phyloP scores from a whole-genome alignment of 306 rosid genomes.

The Dryas octopetala region DNA sequence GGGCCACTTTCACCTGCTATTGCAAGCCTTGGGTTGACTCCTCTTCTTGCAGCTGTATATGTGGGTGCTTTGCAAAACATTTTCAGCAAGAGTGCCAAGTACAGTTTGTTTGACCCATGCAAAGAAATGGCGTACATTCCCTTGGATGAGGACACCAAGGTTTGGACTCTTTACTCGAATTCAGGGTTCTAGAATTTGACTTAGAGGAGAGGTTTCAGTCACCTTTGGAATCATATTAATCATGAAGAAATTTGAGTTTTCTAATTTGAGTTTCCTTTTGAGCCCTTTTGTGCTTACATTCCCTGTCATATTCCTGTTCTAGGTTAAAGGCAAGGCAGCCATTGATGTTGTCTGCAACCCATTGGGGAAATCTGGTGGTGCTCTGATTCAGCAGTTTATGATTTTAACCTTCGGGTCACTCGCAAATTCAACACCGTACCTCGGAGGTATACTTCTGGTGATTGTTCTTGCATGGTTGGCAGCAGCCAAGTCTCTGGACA shows the following conservation, averaged over 20 bases:
- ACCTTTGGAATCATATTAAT: constrained; percentile 14
- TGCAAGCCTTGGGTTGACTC: constrained; percentile 76
- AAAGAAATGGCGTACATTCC: constrained; percentile 99
- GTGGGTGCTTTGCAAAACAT: constrained; percentile 99
- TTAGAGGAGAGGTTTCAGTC: neutral
- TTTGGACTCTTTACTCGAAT: constrained; percentile 30
- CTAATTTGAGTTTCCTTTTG: neutral
- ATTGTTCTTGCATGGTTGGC: constrained; percentile 84
- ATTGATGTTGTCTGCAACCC: constrained; percentile 99
- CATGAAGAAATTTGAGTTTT: neutral
- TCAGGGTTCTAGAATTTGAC: neutral
- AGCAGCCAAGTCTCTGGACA: constrained; percentile 86
- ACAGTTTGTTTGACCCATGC: constrained; percentile 97
- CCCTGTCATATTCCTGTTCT: constrained; percentile 27
- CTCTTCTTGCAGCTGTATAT: constrained; percentile 96
- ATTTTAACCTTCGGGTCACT: constrained; percentile 89
- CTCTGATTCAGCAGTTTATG: constrained; percentile 97
- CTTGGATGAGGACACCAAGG: constrained; percentile 97
- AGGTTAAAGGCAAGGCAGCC: constrained; percentile 99
- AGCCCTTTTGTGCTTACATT: constrained; percentile 8
- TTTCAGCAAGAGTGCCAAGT: constrained; percentile 99
- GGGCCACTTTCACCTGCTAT: constrained; percentile 70
- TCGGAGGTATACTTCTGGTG: constrained; percentile 83
- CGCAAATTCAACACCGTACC: constrained; percentile 93
- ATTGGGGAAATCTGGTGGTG: constrained; percentile 96